These are phyloP conservation scores for Oropetium thomaeum DNA, from an alignment of 176 grass and related monocot species.

Conservation along the genomic window DNA sequence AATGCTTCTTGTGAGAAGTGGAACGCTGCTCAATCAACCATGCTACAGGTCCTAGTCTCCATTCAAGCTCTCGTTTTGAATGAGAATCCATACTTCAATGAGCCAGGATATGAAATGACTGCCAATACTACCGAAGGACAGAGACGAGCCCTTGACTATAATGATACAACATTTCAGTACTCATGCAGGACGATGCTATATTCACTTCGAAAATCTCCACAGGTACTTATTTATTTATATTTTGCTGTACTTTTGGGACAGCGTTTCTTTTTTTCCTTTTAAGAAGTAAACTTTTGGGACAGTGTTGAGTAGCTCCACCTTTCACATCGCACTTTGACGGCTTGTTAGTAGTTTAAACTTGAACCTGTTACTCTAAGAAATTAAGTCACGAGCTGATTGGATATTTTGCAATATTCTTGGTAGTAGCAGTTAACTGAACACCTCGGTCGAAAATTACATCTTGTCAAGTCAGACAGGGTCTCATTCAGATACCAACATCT, in stretches of 20 bases:
- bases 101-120: constrained; percentile 56
- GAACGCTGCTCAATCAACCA: constrained; percentile 72
- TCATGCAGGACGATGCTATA: constrained; percentile 95
- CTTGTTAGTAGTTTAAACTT: background rate
- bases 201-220: constrained; percentile 63
- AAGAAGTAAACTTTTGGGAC: background rate
- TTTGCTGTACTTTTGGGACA: constrained; percentile 5
- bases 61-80: constrained; percentile 94
- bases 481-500: background rate
- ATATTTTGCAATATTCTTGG: background rate
- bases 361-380: too few relatives aligned
- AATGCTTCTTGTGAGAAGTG: constrained; percentile 77
- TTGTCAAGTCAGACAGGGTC: background rate
- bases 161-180: constrained; percentile 53
- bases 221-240: constrained; percentile 42
- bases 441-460: background rate
- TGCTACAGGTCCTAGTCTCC: constrained; percentile 88
- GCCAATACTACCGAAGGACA: constrained; percentile 49
- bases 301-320: background rate
- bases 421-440: background rate
- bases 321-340: background rate
- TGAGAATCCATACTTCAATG: constrained; percentile 91
- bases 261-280: too few relatives aligned
- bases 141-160: constrained; percentile 46
- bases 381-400: too few relatives aligned